phyloP scores from a whole-genome alignment of 352 stramenopile species.

The Stephanocyclus meneghinianus region DNA sequence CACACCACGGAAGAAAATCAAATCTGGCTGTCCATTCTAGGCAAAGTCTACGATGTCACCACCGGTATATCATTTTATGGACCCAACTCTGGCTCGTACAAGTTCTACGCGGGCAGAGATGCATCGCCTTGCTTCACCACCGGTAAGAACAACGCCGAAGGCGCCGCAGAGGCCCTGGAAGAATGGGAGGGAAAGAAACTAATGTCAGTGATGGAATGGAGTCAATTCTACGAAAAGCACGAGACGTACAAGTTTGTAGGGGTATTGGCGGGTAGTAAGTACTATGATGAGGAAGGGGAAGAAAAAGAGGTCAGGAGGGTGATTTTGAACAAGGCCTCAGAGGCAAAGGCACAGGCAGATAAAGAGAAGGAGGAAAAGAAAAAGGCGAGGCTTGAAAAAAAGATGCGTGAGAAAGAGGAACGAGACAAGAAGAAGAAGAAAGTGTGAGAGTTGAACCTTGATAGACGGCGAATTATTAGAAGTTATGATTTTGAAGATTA shows the following conservation, averaged over 20 bases:
- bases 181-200: constrained; percentile 41
- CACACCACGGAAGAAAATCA: not conserved
- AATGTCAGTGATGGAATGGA: constrained; percentile 41
- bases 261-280: constrained; percentile 27
- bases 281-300: constrained; percentile 43
- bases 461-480: too few relatives aligned
- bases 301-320: constrained; percentile 30
- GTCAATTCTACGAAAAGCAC: constrained; percentile 45
- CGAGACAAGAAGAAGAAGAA: not conserved
- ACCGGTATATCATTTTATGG: constrained; percentile 25
- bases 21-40: constrained; percentile 19
- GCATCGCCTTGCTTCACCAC: constrained; percentile 40
- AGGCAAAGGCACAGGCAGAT: constrained; percentile 35
- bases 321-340: constrained; percentile 32
- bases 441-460: too few relatives aligned
- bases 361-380: constrained; percentile 30
- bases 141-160: constrained; percentile 34
- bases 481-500: too few relatives aligned
- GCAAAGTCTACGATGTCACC: constrained; percentile 26
- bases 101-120: constrained; percentile 39
- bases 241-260: constrained; percentile 47
- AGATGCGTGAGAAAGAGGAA: constrained; percentile 10
- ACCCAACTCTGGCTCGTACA: constrained; percentile 18
- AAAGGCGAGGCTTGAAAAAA: constrained; percentile 20
- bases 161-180: constrained; percentile 17